Evolutionary conservation across 345 rosid species (phyloP), one percentile per base, ranked within the genome.

Genomic region (Salix purpurea): DNA sequence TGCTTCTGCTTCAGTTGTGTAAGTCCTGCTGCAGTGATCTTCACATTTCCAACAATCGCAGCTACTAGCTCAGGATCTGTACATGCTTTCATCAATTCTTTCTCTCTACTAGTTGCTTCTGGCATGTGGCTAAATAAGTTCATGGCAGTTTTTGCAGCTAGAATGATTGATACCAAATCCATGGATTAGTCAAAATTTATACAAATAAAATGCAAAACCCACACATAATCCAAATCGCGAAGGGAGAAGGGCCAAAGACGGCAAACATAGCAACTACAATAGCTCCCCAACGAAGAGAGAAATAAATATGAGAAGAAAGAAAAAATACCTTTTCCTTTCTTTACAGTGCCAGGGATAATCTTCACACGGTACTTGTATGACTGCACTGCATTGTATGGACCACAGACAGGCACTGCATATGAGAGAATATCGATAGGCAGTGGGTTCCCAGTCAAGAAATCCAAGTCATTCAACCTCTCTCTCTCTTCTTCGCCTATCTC

Each of bases 1-100:
- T 94, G 98, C 88, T 91, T 96, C 86, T 92, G 99, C 86, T 96
- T 96, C 87, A 96, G 78, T 72, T 96, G 99, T 4, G 93, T 84
- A 73, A 96, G 91, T 65, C 99, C 99, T 0, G 97, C 97, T 19
- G 99, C 89, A 13, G 95, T 87, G 67, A 96, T 85, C 94, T 92
- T 94, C 72, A 86, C 97, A 77, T 91, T 96, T 74, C 98, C 97
- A 1, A 96, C 81, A 30, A 94, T 91, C n/a, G 97, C 91, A 24
- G 98, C 97, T 13, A 94, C 90, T 72, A 94, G 89, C 90, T 96
- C 97, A 0, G 98, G 93, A 74, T 94, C 99, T 0, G 97, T 89
- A 77, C 97, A 96, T 3, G 95, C 98, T 79, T 96, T 96, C 95
- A 92, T 94, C 85, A 96, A 85, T 82, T 93, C 98, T 85, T 92